phyloP scores from a whole-genome alignment of 441 rosid genomes.

The Daphne laureola region DNA sequence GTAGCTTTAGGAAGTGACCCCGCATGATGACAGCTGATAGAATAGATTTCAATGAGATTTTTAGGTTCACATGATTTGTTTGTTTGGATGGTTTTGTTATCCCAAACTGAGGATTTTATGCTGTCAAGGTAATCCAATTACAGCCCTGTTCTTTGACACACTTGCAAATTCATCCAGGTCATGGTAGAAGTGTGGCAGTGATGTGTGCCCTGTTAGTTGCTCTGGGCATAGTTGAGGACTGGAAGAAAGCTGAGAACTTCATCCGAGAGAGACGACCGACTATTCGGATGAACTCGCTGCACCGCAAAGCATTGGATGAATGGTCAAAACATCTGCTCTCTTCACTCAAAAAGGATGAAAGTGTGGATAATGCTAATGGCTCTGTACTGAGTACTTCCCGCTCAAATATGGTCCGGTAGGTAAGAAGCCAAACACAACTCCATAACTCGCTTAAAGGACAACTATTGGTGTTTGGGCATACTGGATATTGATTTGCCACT shows the following conservation, averaged over 20 bases:
- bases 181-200: constrained; percentile 73
- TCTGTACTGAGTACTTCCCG: constrained; percentile 1
- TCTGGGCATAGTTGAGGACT: constrained; percentile 45
- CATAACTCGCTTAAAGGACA: not conserved
- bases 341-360: constrained; percentile 16
- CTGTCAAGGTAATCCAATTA: no score
- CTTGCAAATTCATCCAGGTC: constrained; percentile 33
- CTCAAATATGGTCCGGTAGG: not conserved
- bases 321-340: constrained; percentile 47
- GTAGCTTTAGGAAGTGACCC: no score
- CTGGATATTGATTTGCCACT: no score
- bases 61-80: no score
- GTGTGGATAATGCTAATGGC: constrained; percentile 3
- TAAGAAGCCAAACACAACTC: not conserved
- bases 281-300: constrained; percentile 48
- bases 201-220: constrained; percentile 54
- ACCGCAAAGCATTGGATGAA: constrained; percentile 40
- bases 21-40: no score
- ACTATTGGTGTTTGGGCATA: not conserved
- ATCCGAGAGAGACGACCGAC: constrained; percentile 41
- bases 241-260: constrained; percentile 52
- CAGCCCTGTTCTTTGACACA: not conserved
- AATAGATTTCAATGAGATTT: no score
- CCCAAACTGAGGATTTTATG: no score
- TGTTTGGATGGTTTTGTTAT: no score